A percentile compares a stretch with the other conserved stretches of the same genome.
These are phyloP conservation scores for Arabis hirsuta DNA, from an alignment of 345 rosid species.

Conservation along the genomic window DNA sequence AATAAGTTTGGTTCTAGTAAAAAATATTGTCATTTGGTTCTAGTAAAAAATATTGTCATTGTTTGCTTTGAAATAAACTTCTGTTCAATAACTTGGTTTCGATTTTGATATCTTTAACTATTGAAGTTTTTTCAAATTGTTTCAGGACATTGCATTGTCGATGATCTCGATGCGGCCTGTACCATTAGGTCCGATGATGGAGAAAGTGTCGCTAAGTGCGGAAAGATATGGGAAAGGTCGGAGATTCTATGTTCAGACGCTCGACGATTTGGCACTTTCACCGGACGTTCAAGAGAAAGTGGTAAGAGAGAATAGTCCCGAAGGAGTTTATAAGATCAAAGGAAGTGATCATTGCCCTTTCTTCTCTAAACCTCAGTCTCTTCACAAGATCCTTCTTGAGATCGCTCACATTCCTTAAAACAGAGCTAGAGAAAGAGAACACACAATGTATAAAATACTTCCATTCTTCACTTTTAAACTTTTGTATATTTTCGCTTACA, in stretches of 20 bases:
- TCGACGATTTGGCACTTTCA: slow-evolving; percentile 86
- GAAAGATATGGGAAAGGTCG: slow-evolving; percentile 72
- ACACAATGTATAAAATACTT: slow-evolving; percentile 9
- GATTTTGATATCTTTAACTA: background rate
- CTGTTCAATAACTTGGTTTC: background rate
- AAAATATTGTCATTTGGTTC: too few relatives aligned
- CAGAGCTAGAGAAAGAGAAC: background rate
- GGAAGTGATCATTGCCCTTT: slow-evolving; percentile 96
- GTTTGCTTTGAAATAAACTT: background rate
- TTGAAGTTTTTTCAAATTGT: background rate
- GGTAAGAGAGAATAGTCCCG: slow-evolving; percentile 78
- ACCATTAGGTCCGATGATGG: slow-evolving; percentile 90
- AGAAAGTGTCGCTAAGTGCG: slow-evolving; percentile 62
- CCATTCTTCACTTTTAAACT: background rate
- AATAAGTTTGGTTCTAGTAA: too few relatives aligned
- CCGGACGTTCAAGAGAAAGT: slow-evolving; percentile 90
- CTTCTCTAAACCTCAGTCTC: slow-evolving; percentile 90
- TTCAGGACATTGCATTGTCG: slow-evolving; percentile 89
- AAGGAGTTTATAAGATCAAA: slow-evolving; percentile 88
- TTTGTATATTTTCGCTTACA: background rate
- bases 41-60: too few relatives aligned
- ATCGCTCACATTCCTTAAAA: slow-evolving; percentile 72
- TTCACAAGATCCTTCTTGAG: slow-evolving; percentile 81
- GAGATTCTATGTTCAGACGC: slow-evolving; percentile 82
- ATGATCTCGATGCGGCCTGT: slow-evolving; percentile 86